Percentiles rank a stretch among this genome's conserved stretches.
Conservation (phyloP, 2,329 filamentous ascomycete genomes). For the Venturia oleaginea region DNA sequence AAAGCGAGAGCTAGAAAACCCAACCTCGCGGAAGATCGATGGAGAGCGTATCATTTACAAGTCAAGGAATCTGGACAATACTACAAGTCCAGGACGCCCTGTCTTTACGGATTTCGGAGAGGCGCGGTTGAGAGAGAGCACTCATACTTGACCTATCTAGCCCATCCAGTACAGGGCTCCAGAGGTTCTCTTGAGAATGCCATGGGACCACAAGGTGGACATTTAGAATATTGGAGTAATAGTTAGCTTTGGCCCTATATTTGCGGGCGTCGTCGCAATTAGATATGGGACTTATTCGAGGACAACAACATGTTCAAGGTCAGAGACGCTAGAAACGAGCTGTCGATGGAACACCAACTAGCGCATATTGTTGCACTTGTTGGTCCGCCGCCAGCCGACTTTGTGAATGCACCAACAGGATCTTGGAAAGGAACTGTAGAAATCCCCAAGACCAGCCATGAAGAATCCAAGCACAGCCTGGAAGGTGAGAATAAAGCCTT, state of each 20-base stretch:
- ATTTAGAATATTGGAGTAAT: slow-evolving; percentile 22
- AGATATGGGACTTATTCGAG: slow-evolving; percentile 22
- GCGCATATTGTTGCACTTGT: slow-evolving; percentile 3
- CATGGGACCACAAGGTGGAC: slow-evolving; percentile 21
- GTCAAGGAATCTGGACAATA: slow-evolving; percentile 19
- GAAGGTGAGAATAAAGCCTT: slow-evolving; percentile 23
- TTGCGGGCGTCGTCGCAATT: not conserved
- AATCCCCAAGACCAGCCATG: slow-evolving; percentile 15
- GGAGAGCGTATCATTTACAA: slow-evolving; percentile 21
- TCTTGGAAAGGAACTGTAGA: not conserved
- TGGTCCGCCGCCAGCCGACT: slow-evolving; percentile 4
- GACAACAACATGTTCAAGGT: slow-evolving; percentile 19
- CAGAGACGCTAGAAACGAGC: slow-evolving; percentile 8
- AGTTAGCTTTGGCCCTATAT: slow-evolving; percentile 14
- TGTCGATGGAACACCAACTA: not conserved
- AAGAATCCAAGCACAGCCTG: slow-evolving; percentile 15
- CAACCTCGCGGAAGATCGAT: slow-evolving; percentile 20
- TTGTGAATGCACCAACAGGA: not conserved
- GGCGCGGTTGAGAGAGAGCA: slow-evolving; percentile 17
- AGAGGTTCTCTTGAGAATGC: slow-evolving; percentile 20
- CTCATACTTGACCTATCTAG: slow-evolving; percentile 18
- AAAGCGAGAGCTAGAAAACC: slow-evolving; percentile 19
- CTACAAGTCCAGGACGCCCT: slow-evolving; percentile 20
- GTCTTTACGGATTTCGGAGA: slow-evolving; percentile 23
- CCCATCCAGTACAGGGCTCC: slow-evolving; percentile 21